Evolutionary conservation across 805 yeast species (phyloP).

Genomic region (Grigorovia transvaalensis): DNA sequence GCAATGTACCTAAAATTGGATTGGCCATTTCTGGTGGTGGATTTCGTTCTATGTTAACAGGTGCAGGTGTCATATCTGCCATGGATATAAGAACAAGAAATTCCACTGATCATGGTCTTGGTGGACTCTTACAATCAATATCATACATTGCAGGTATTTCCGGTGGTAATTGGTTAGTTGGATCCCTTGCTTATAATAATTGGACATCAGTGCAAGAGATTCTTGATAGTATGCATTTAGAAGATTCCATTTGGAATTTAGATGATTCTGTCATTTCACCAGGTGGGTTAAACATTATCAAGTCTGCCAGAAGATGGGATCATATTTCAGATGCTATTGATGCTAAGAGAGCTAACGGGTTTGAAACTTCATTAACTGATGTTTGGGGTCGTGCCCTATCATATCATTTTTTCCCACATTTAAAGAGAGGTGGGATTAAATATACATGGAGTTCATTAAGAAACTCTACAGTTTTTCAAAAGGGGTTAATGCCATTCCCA

Average conservation of each 20-base stretch:
- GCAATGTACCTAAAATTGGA: conserved; percentile 38
- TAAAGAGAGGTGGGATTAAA: conserved; percentile 54
- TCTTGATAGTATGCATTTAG: conserved; percentile 28
- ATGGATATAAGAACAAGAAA: conserved; percentile 64
- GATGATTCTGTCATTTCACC: conserved; percentile 51
- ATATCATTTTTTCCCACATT: conserved; percentile 57
- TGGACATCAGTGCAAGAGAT: conserved; percentile 63
- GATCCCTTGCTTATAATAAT: conserved; percentile 57
- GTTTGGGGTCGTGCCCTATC: conserved; percentile 73
- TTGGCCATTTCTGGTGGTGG: conserved; percentile 80
- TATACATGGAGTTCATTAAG: conserved; percentile 48
- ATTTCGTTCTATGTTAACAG: conserved; percentile 76
- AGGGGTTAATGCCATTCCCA: conserved; percentile 64
- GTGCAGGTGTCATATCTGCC: conserved; percentile 78
- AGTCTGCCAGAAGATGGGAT: conserved; percentile 43
- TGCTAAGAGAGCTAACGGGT: conserved; percentile 53
- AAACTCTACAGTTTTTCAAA: conserved; percentile 47
- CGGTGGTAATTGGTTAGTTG: conserved; percentile 79
- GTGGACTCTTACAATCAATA: conserved; percentile 62
- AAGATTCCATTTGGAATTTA: conserved; percentile 57
- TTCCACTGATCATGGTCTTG: conserved; percentile 47
- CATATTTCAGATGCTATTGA: conserved; percentile 43
- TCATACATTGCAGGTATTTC: conserved; percentile 69
- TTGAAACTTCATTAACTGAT: conserved; percentile 55
- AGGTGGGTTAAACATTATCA: conserved; percentile 49